These are phyloP conservation scores for Chlamydomonas sp. DNA, from an alignment of 139 green algal genomes.

Conservation along the genomic window DNA sequence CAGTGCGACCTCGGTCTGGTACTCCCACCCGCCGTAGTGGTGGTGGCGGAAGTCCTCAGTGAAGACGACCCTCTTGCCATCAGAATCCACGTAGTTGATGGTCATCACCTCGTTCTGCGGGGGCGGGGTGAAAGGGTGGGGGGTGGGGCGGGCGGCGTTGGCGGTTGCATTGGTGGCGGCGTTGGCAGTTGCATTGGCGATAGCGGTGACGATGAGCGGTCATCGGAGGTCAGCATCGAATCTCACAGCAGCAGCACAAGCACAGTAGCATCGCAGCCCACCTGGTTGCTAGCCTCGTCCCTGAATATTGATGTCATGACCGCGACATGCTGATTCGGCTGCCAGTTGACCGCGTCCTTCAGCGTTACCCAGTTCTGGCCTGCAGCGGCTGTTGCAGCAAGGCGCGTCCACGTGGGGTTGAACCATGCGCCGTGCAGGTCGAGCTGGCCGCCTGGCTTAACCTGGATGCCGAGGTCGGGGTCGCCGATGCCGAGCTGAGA, in stretches of 20 bases:
- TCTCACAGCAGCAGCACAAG: too few relatives aligned
- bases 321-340: slow-evolving; percentile 38
- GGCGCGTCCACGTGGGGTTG: slow-evolving; percentile 49
- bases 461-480: slow-evolving; percentile 7
- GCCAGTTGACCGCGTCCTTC: slow-evolving; percentile 38
- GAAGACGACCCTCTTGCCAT: slow-evolving; percentile 27
- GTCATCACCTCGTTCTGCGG: slow-evolving; percentile 31
- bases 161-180: too few relatives aligned
- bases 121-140: too few relatives aligned
- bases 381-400: slow-evolving; percentile 19
- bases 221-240: too few relatives aligned
- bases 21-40: slow-evolving; percentile 22
- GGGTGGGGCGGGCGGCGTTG: too few relatives aligned
- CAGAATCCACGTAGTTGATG: slow-evolving; percentile 22
- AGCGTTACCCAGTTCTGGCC: slow-evolving; percentile 22
- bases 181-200: too few relatives aligned
- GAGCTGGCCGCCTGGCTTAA: slow-evolving; percentile 20
- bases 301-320: slow-evolving; percentile 42
- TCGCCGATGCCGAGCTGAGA: background rate
- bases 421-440: slow-evolving; percentile 44
- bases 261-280: too few relatives aligned
- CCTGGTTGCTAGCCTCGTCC: slow-evolving; percentile 49
- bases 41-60: background rate
- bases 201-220: too few relatives aligned
- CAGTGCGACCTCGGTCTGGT: slow-evolving; percentile 49